A percentile compares a stretch with the other conserved stretches of the same genome.
Evolutionary conservation across 495 filamentous ascomycete genomes (phyloP).

Genomic region (Lophium mytilinum): DNA sequence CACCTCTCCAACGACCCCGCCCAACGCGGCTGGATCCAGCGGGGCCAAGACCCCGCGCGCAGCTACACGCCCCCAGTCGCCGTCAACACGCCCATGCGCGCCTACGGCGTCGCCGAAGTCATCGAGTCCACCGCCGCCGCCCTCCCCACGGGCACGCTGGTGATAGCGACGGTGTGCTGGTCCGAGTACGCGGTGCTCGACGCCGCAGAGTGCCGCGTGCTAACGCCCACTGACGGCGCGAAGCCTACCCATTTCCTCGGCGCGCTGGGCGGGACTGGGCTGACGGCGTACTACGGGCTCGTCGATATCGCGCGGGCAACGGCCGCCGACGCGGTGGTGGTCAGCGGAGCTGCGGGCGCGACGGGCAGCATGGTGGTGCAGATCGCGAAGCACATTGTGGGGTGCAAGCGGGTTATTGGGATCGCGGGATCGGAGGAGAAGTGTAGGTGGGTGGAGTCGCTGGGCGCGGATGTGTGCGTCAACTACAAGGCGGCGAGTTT

Average conservation of each 20-base stretch:
- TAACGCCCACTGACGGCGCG: conserved; percentile 30
- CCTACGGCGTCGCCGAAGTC: conserved; percentile 48
- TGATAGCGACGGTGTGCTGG: conserved; percentile 40
- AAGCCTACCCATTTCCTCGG: conserved; percentile 43
- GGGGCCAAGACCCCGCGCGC: conserved; percentile 41
- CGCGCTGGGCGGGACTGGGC: conserved; percentile 41
- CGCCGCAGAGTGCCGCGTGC: conserved; percentile 28
- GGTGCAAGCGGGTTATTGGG: conserved; percentile 48
- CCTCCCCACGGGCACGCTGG: conserved; percentile 35
- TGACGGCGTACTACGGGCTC: conserved; percentile 48
- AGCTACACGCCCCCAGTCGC: conserved; percentile 62
- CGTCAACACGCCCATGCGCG: conserved; percentile 61
- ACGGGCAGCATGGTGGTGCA: conserved; percentile 42
- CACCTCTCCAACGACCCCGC: conserved; percentile 75
- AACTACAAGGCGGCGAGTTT: conserved; percentile 60
- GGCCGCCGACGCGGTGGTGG: conserved; percentile 39
- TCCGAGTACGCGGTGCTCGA: conserved; percentile 43
- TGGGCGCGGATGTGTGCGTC: conserved; percentile 58
- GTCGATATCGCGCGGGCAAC: conserved; percentile 35
- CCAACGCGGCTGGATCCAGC: conserved; percentile 68
- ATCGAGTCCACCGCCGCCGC: conserved; percentile 36
- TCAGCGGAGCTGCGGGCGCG: conserved; percentile 43
- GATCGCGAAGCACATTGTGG: conserved; percentile 48
- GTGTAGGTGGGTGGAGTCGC: conserved; percentile 51
- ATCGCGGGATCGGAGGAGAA: conserved; percentile 61